Conservation (phyloP, 2,329 filamentous ascomycete genomes). For the Lasiodiplodia sp. region DNA sequence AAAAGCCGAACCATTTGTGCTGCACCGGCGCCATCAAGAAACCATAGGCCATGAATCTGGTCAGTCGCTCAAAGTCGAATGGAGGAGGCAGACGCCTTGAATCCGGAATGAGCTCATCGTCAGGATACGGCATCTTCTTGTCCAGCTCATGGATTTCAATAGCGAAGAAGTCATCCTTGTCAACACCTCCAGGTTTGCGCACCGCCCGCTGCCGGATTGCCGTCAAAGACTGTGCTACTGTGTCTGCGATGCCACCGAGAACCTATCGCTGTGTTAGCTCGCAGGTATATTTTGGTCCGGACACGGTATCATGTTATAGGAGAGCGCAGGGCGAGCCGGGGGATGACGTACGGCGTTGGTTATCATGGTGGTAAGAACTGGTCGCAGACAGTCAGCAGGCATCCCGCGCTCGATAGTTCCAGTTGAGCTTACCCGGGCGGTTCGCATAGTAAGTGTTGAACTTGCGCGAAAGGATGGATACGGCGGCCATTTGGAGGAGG, state of each 20-base stretch:
- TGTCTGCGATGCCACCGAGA: conserved; percentile 94
- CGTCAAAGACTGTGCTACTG: conserved; percentile 91
- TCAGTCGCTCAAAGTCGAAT: conserved; percentile 95
- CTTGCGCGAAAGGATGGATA: conserved; percentile 80
- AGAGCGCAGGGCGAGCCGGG: conserved; percentile 29
- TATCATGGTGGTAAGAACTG: conserved; percentile 97
- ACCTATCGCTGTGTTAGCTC: conserved; percentile 56
- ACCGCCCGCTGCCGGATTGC: conserved; percentile 74
- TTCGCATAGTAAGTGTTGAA: conserved; percentile 96
- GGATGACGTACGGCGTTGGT: conserved; percentile 79
- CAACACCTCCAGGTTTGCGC: conserved; percentile 66
- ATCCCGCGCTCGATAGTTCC: background rate
- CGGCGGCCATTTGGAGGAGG: conserved; percentile 85
- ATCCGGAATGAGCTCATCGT: conserved; percentile 71
- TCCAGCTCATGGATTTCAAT: conserved; percentile 91
- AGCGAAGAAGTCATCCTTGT: conserved; percentile 74
- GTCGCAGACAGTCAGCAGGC: conserved; percentile 24
- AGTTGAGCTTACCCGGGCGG: conserved; percentile 71
- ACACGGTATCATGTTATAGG: background rate
- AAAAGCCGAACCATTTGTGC: conserved; percentile 93
- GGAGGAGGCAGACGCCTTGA: conserved; percentile 72
- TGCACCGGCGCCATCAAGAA: conserved; percentile 96
- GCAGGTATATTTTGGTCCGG: background rate
- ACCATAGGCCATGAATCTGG: conserved; percentile 95
- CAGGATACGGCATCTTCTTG: conserved; percentile 74